Percentiles rank a stretch among this genome's conserved stretches.
Conservation (phyloP, 805 yeast species). For the Sungouiozyma intestinalis region DNA sequence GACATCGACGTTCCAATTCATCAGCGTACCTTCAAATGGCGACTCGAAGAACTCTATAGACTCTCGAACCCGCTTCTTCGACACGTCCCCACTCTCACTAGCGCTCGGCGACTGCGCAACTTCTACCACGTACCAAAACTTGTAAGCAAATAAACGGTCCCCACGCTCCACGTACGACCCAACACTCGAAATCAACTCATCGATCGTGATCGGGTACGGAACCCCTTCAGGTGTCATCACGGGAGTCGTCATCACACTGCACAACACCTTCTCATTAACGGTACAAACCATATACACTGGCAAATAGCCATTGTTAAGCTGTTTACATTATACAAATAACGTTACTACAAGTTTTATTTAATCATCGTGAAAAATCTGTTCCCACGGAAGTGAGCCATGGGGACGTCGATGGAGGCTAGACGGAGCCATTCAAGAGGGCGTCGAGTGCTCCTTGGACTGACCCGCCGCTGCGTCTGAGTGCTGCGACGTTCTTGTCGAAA, state of each 20-base stretch:
- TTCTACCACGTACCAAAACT: conserved; percentile 37
- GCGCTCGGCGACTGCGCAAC: conserved; percentile 21
- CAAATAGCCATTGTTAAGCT: not conserved
- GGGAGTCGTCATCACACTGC: conserved; percentile 19
- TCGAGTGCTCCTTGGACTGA: conserved; percentile 96
- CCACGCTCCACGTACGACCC: conserved; percentile 31
- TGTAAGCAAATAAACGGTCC: conserved; percentile 31
- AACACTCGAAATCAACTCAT: conserved; percentile 23
- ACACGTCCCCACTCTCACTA: conserved; percentile 7
- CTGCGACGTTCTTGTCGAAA: conserved; percentile 83
- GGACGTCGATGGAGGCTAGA: no score
- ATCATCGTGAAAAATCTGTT: not conserved
- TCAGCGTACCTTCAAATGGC: conserved; percentile 67
- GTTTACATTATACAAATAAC: not conserved
- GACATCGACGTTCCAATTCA: conserved; percentile 37
- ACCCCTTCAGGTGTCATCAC: conserved; percentile 19
- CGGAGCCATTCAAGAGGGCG: conserved; percentile 57
- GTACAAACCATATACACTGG: not conserved
- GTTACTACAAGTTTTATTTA: not conserved
- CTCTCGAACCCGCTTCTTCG: conserved; percentile 40
- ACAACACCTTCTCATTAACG: not conserved
- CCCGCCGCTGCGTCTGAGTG: conserved; percentile 91
- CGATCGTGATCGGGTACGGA: conserved; percentile 34
- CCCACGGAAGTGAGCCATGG: not conserved
- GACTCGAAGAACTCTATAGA: conserved; percentile 69